A percentile compares a stretch with the other conserved stretches of the same genome.
These are phyloP conservation scores for Lodderomyces pseudojiufengensis DNA, from an alignment of 1,139 yeast genomes.

Conservation along the genomic window DNA sequence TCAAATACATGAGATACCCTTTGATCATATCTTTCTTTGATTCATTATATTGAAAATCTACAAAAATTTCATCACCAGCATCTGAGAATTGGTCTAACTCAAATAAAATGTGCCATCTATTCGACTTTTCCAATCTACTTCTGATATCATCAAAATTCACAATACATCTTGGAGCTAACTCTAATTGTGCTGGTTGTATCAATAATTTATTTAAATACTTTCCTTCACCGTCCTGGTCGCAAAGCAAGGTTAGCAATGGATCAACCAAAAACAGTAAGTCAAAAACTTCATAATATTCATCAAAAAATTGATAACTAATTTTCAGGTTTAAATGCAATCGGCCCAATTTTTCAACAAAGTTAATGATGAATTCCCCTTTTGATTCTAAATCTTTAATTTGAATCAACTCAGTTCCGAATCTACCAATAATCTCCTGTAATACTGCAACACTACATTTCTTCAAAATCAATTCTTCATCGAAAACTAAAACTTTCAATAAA, in stretches of 20 bases:
- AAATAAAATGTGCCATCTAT: conserved; percentile 11
- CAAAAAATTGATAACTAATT: conserved; percentile 10
- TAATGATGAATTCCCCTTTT: conserved; percentile 40
- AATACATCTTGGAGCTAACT: conserved; percentile 49
- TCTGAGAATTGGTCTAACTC: conserved; percentile 1
- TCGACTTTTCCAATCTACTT: conserved; percentile 2
- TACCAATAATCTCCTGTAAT: conserved; percentile 77
- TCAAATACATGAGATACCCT: conserved; percentile 22
- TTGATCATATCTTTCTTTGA: conserved; percentile 31
- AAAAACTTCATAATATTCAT: conserved; percentile 9
- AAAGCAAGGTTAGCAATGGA: conserved; percentile 8
- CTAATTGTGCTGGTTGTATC: conserved; percentile 7
- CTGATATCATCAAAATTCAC: conserved; percentile 65
- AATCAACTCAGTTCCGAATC: conserved; percentile 46
- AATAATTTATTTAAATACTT: conserved; percentile 11
- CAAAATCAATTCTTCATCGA: conserved; percentile 70
- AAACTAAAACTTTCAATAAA: conserved; percentile 52
- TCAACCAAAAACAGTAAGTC: conserved; percentile 10
- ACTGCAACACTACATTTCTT: conserved; percentile 86
- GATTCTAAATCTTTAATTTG: conserved; percentile 14
- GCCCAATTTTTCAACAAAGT: conserved; percentile 52
- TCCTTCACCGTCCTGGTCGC: conserved; percentile 8
- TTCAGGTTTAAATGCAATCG: conserved; percentile 6
- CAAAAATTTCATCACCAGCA: background rate
- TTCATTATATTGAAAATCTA: conserved; percentile 28